Evolutionary conservation across 768 basidiomycete genomes (phyloP), one percentile per base, ranked within the genome.

Genomic region (Boletus patriciae): DNA sequence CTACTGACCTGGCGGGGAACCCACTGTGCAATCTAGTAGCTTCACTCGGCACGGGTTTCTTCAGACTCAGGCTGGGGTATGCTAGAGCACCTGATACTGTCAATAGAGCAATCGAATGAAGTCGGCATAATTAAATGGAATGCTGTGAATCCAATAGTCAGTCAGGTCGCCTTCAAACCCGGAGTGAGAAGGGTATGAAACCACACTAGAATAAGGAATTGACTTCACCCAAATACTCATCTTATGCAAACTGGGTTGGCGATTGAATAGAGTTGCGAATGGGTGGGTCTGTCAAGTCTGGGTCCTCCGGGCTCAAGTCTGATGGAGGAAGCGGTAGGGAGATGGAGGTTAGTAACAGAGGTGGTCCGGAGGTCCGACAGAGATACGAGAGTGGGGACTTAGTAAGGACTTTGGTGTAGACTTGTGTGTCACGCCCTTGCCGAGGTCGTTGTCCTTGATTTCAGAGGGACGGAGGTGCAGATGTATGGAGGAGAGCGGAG

Each of bases 171-270:
- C n/a, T 49, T 18, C n/a, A 16, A 50, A 44, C n/a, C 18, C 13
- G 13, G 25, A 25, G 25, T 25, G 25, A 25, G 25, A 25, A 25
- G 25, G 19, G 6, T 7, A 54, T 37, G 21, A 50, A 2, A 9
- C 82, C 92, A 72, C 66, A 95, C 93, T 98, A 21, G 95, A 98
- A 74, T 98, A 98, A 11, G 92, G 91, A 94, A 98, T 97, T 58
- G 98, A 77, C 67, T 90, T 93, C 33, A 98, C 92, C 36, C 95
- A 86, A 77, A 98, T 98, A 80, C 94, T 96, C 97, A 98, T 98
- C 75, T 99, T 99, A 74, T 99, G 97, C 73, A 98, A 75, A 81
- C 87, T 91, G 13, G 97, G 97, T 70, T 99, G 97, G 51, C 96
- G 95, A 73, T 99, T 98, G 78, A 99, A 98, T 50, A 98, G 77